phyloP scores from a whole-genome alignment of 192 early-diverging fungal species.

The Jimgerdemannia flammicorona region DNA sequence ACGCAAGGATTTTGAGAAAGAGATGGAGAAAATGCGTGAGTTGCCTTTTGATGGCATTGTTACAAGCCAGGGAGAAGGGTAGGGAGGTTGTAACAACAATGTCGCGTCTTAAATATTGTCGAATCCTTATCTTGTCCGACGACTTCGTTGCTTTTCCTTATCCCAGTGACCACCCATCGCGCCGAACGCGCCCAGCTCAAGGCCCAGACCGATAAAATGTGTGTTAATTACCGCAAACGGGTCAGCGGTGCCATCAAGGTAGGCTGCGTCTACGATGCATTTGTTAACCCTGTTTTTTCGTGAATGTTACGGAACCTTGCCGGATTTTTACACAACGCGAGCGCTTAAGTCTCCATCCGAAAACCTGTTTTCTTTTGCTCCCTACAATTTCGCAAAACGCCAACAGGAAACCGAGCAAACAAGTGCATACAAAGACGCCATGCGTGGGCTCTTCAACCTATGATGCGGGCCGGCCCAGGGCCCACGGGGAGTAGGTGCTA shows the following conservation, averaged over 20 bases:
- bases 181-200: neutral
- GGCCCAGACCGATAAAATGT: neutral
- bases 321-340: too few relatives aligned
- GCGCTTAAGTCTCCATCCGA: too few relatives aligned
- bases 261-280: neutral
- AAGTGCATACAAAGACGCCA: neutral
- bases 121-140: neutral
- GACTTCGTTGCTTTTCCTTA: neutral
- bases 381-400: neutral
- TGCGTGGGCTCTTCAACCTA: neutral
- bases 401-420: neutral
- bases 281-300: neutral
- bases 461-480: neutral
- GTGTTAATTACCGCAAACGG: neutral
- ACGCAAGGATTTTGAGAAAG: constrained; percentile 12
- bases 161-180: neutral
- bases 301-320: neutral
- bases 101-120: neutral
- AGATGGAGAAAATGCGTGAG: constrained; percentile 9
- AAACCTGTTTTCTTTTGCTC: neutral
- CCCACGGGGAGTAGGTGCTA: neutral
- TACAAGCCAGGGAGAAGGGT: neutral
- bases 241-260: neutral
- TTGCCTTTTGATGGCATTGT: neutral
- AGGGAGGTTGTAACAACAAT: neutral